phyloP scores from a whole-genome alignment of 768 basidiomycete genomes.

The Roridomyces roridus region DNA sequence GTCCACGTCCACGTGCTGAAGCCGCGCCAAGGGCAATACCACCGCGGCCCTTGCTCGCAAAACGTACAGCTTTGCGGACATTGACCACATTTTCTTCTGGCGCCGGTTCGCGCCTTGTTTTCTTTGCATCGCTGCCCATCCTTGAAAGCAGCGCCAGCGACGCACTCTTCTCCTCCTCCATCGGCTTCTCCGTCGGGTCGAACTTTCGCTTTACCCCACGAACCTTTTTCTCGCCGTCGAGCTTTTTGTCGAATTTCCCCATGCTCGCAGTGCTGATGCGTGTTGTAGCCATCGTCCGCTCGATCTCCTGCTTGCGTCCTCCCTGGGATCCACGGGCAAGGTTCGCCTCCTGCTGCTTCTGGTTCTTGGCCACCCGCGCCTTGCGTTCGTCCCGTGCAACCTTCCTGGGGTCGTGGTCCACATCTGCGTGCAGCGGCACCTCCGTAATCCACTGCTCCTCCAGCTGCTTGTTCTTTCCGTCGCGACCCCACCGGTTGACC shows the following conservation, averaged over 20 bases:
- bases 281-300: conserved; percentile 75
- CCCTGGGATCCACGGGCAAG: conserved; percentile 52
- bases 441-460: conserved; percentile 94
- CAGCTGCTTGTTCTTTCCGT: conserved; percentile 85
- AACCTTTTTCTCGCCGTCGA: conserved; percentile 91
- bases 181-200: conserved; percentile 76
- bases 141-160: conserved; percentile 79
- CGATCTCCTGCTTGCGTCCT: conserved; percentile 73
- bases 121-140: conserved; percentile 77
- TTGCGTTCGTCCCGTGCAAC: conserved; percentile 81
- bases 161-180: conserved; percentile 69
- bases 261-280: conserved; percentile 91
- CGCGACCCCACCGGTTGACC: conserved; percentile 89
- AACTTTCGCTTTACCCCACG: conserved; percentile 96
- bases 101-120: conserved; percentile 53
- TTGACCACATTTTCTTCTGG: conserved; percentile 71
- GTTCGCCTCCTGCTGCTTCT: conserved; percentile 77
- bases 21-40: conserved; percentile 60
- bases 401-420: conserved; percentile 81
- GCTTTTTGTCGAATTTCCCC: conserved; percentile 90
- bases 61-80: conserved; percentile 85
- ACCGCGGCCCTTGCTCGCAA: conserved; percentile 74
- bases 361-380: conserved; percentile 83
- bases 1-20: conserved; percentile 32
- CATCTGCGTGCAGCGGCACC: conserved; percentile 85